Evolutionary conservation across 371 early-diverging fungal genomes (phyloP).

Genomic region (Circinella umbellata): DNA sequence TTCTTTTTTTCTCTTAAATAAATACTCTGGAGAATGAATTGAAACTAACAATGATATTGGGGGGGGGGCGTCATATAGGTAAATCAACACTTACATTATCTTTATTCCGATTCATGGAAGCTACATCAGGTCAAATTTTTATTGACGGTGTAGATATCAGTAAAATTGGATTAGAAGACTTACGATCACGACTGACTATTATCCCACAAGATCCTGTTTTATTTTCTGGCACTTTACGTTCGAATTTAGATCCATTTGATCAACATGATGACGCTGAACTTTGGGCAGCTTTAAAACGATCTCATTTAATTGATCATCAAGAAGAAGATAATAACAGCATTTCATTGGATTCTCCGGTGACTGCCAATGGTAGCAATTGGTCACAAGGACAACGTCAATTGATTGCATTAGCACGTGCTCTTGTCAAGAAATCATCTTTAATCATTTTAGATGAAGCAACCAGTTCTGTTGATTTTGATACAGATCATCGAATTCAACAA

Average conservation of each 20-base stretch:
- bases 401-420: conserved; percentile 85
- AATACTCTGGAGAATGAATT: too few species aligned
- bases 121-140: conserved; percentile 60
- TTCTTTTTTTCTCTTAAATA: too few species aligned
- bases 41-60: too few species aligned
- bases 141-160: conserved; percentile 78
- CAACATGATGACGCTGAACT: conserved; percentile 74
- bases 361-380: conserved; percentile 80
- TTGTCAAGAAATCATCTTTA: conserved; percentile 73
- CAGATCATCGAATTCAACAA: conserved; percentile 78
- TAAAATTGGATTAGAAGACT: conserved; percentile 64
- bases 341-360: conserved; percentile 63
- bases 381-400: conserved; percentile 91
- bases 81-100: conserved; percentile 72
- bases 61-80: too few species aligned
- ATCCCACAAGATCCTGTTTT: conserved; percentile 80
- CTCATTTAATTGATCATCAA: conserved; percentile 52
- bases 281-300: conserved; percentile 75
- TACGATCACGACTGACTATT: conserved; percentile 68
- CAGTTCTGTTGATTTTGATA: conserved; percentile 76
- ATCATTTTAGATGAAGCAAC: conserved; percentile 93
- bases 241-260: conserved; percentile 80
- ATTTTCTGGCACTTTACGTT: conserved; percentile 78
- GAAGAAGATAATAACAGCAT: conserved; percentile 34
- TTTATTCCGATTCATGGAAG: conserved; percentile 78